Evolutionary conservation across 768 basidiomycete genomes (phyloP).

Genomic region (Naganishia kalamii): DNA sequence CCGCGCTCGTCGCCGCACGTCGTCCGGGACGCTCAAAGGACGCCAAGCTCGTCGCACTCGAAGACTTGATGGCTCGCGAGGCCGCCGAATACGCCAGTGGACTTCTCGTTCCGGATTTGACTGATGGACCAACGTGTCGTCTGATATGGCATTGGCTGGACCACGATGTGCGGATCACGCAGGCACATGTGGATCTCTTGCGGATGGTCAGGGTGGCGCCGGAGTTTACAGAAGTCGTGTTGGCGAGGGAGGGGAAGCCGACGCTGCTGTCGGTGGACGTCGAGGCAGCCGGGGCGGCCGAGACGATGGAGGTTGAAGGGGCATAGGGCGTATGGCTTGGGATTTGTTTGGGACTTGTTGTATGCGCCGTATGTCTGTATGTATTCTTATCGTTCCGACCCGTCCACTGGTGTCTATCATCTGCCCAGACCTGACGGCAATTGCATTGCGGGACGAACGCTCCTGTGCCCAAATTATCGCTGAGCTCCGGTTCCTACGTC

Average conservation of each 20-base stretch:
- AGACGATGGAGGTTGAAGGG: neutral
- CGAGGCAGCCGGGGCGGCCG: neutral
- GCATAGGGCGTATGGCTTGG: neutral
- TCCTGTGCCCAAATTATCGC: no score
- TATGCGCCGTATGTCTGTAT: neutral
- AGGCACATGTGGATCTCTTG: constrained; percentile 37
- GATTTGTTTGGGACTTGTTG: neutral
- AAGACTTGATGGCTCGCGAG: constrained; percentile 39
- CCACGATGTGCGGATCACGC: constrained; percentile 29
- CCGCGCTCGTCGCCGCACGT: constrained; percentile 33
- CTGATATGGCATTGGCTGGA: constrained; percentile 40
- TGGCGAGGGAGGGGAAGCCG: constrained; percentile 15
- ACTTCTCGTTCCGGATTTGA: constrained; percentile 45
- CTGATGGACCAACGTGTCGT: constrained; percentile 36
- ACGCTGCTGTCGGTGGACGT: constrained; percentile 7
- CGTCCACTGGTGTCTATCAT: no score
- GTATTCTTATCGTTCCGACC: no score
- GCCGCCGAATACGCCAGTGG: constrained; percentile 41
- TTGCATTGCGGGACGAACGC: no score
- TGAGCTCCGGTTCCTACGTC: no score
- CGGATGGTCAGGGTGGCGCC: constrained; percentile 12
- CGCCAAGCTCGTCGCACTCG: constrained; percentile 39
- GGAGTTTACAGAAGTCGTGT: neutral
- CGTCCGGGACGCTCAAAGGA: constrained; percentile 44
- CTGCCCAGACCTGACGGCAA: no score